Evolutionary conservation across 2,329 filamentous ascomycete species (phyloP), one percentile per base, ranked within the genome.

Genomic region (Geosmithia putterillii): DNA sequence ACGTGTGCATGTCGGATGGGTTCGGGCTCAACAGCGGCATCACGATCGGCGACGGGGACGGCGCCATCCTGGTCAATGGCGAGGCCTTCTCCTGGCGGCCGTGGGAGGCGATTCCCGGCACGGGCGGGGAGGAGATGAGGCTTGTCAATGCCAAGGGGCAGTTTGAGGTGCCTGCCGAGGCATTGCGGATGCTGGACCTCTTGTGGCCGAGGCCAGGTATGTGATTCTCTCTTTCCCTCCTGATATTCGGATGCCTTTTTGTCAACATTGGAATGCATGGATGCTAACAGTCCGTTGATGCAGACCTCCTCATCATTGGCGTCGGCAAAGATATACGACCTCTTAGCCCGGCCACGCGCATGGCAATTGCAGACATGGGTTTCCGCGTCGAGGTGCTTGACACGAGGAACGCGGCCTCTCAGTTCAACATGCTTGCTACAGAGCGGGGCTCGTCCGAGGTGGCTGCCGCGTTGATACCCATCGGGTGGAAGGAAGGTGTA

Each of bases 401-500:
- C 64, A 96, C 92, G 25, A 73, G 87, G 49, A 96, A 96, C 63
- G 92, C 92, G 8, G 86, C 90, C 1, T 83, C 89, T 28, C 88
- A 95, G 60, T 98, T 92, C 62, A 98, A 98, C 58, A 60, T 98
- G 54, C 66, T 98, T 44, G 90, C 88, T n/a, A 96, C 88, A 17
- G 92, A 98, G 66, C 71, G 92, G 42, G 90, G 92, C 1, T 79
- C 92, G 6, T 73, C 79, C 18, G 83, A 90, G 54, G 80, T 96
- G 48, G 90, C 88, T 22, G 90, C 87, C 2, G 90, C 88, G 9
- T 59, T 98, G 62, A 76, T 96, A 60, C 89, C 89, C 0, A 73
- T 92, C 43, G 88, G 87, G 2, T 94, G 86, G 86, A 76, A 71
- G 53, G 82, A 86, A 46, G 72, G 72, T 2, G 50, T 65, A 21